Evolutionary conservation across 2,329 filamentous ascomycete species (phyloP).

Genomic region (Hymenoscyphus scutula): DNA sequence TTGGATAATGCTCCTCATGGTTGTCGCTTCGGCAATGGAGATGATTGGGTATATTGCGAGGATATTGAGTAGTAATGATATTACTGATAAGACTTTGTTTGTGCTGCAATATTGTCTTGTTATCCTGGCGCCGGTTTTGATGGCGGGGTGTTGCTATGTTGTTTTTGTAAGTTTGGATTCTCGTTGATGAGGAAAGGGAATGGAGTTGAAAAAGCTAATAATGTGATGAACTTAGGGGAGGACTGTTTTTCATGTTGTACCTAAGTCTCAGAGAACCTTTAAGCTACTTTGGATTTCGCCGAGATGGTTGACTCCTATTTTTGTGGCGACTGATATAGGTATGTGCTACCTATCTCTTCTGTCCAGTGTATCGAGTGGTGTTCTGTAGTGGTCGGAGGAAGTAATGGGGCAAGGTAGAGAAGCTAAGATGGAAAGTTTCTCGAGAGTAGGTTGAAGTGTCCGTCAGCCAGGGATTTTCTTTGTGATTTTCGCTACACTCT

Average conservation of each 20-base stretch:
- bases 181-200: not conserved
- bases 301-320: slow-evolving; percentile 31
- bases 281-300: slow-evolving; percentile 31
- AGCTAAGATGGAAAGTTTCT: too few relatives aligned
- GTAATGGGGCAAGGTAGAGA: too few relatives aligned
- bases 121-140: slow-evolving; percentile 36
- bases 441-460: too few relatives aligned
- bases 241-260: slow-evolving; percentile 35
- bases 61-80: slow-evolving; percentile 21
- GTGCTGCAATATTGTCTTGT: slow-evolving; percentile 33
- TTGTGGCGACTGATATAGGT: slow-evolving; percentile 31
- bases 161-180: slow-evolving; percentile 28
- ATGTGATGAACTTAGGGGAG: slow-evolving; percentile 20
- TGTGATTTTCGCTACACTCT: too few relatives aligned
- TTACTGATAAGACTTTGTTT: slow-evolving; percentile 24
- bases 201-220: not conserved
- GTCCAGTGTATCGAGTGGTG: too few relatives aligned
- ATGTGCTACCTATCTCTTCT: slow-evolving; percentile 1
- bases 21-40: slow-evolving; percentile 34
- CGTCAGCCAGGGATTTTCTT: too few relatives aligned
- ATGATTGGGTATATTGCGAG: slow-evolving; percentile 27
- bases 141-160: slow-evolving; percentile 36
- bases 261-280: slow-evolving; percentile 20
- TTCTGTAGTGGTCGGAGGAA: too few relatives aligned
- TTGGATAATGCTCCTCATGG: slow-evolving; percentile 38